Percentiles rank a stretch among this genome's conserved stretches.
phyloP scores from a whole-genome alignment of 176 grass and related monocot species.

The Musa schizocarpa region DNA sequence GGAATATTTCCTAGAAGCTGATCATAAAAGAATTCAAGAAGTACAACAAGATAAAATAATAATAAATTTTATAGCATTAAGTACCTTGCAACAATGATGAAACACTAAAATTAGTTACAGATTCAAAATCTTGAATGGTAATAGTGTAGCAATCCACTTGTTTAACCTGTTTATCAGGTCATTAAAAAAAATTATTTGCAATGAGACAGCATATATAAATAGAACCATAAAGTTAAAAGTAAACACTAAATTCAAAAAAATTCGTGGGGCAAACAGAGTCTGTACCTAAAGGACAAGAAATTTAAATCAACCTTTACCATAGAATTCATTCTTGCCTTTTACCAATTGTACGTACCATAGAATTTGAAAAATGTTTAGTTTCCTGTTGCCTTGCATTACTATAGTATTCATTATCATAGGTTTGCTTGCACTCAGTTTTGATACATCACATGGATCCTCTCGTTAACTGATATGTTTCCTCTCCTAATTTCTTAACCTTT shows the following conservation, averaged over 20 bases:
- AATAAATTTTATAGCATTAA: constrained; percentile 13
- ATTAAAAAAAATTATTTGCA: background rate
- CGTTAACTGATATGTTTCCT: no score
- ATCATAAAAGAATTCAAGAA: background rate
- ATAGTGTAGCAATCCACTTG: constrained; percentile 95
- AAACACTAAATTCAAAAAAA: background rate
- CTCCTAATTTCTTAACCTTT: no score
- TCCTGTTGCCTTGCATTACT: no score
- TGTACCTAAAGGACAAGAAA: no score
- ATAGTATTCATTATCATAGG: no score
- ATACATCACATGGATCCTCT: no score
- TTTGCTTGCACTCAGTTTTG: no score
- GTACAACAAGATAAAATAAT: background rate
- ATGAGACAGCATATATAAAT: background rate
- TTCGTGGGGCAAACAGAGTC: no score
- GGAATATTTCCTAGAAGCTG: background rate
- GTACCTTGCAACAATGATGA: constrained; percentile 88
- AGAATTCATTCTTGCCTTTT: no score
- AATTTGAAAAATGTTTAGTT: no score
- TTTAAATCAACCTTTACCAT: no score
- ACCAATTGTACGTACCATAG: no score
- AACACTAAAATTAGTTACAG: constrained; percentile 58
- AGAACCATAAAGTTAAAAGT: background rate
- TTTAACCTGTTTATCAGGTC: constrained; percentile 39
- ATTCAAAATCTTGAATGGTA: constrained; percentile 67